These are phyloP conservation scores for Curvularia spicifera DNA, from an alignment of 2,329 filamentous ascomycete genomes.

Conservation along the genomic window DNA sequence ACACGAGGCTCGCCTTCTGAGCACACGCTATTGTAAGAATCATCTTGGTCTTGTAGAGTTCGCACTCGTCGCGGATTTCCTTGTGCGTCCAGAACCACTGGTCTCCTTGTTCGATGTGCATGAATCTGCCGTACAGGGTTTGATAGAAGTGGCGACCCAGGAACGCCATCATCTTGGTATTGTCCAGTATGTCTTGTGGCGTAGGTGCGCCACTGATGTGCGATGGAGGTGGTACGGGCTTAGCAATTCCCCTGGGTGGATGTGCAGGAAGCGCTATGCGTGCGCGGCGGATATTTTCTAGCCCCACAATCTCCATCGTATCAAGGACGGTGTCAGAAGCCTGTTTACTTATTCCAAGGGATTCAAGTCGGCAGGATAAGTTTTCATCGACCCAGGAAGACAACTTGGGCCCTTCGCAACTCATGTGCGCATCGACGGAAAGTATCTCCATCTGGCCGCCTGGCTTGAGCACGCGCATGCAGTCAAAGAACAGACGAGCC, in stretches of 20 bases:
- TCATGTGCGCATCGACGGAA: slow-evolving; percentile 35
- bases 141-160: slow-evolving; percentile 38
- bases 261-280: slow-evolving; percentile 34
- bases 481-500: slow-evolving; percentile 39
- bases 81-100: slow-evolving; percentile 38
- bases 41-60: slow-evolving; percentile 36
- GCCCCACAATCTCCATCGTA: slow-evolving; percentile 38
- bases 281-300: slow-evolving; percentile 37
- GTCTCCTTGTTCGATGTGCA: slow-evolving; percentile 27
- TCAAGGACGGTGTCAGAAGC: slow-evolving; percentile 37
- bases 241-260: slow-evolving; percentile 18
- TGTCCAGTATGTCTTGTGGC: slow-evolving; percentile 29
- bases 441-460: slow-evolving; percentile 38
- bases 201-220: slow-evolving; percentile 19
- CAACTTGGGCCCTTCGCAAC: slow-evolving; percentile 30
- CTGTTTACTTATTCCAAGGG: slow-evolving; percentile 30
- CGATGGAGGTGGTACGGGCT: slow-evolving; percentile 12
- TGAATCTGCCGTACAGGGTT: slow-evolving; percentile 30
- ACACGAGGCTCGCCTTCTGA: slow-evolving; percentile 22
- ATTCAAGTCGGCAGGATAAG: slow-evolving; percentile 30
- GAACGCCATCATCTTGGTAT: slow-evolving; percentile 36
- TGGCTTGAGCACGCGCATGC: slow-evolving; percentile 37
- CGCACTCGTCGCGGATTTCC: slow-evolving; percentile 32
- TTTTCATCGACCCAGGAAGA: slow-evolving; percentile 35
- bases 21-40: slow-evolving; percentile 37